Evolutionary conservation across 2,329 filamentous ascomycete species (phyloP), one percentile per base, ranked within the genome.

Genomic region (Fusarium algeriense): DNA sequence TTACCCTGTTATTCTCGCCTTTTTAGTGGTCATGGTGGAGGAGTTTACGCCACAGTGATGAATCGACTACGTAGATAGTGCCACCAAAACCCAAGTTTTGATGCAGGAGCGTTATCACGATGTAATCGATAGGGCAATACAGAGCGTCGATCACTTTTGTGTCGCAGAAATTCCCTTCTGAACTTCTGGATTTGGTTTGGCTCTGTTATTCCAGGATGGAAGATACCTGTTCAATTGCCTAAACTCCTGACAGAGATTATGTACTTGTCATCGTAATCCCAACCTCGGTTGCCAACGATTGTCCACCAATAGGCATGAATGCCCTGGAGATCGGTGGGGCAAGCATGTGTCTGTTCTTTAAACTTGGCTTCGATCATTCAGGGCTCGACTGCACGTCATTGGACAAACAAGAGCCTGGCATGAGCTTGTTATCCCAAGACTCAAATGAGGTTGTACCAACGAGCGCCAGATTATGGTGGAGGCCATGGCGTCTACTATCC

Each of bases 1-100:
- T 37, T 38, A 20, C 32, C 32, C 32, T 38, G 32, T 52, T 32
- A 52, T 26, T n/a, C 12, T 52, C 20, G 32, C 12, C 17, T 52
- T 38, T 52, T n/a, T 6, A 38, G 17, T 52, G 48, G 32, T 38
- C 48, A 52, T 19, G 19, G 32, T 52, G 48, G 32, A 6, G 32
- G 32, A 38, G 20, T 30, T 38, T 52, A 52, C 48, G 32, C 48
- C 48, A 52, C 48, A 52, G 48, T 38, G 48, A 52, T 52, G 48
- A 26, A 26, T 35, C 48, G 32, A 52, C 48, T 15, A 37, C 48
- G 48, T 52, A 38, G 48, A 32, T 52, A 15, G 32, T 52, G 48
- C 20, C 32, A 50, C 17, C 48, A 26, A 12, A 37, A 37, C 32
- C 48, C n/a, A 10, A 8, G 32, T 52, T 38, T n/a, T 15, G 17